Evolutionary conservation across 495 filamentous ascomycete species (phyloP).

Genomic region (Aspergillus asperescens): DNA sequence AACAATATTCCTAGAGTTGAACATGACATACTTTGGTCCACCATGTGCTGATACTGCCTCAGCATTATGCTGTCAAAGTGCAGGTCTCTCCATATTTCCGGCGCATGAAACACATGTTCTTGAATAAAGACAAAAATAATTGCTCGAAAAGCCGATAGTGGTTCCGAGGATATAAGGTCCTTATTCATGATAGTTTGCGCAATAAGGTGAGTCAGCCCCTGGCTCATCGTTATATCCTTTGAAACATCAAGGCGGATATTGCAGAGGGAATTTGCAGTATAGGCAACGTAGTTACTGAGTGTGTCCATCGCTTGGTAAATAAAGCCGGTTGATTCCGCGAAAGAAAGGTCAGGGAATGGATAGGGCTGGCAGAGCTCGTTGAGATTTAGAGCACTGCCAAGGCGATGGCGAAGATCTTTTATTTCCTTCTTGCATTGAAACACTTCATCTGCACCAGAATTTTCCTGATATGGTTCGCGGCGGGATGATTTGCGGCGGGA

Average conservation of each 20-base stretch:
- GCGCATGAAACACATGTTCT: neutral
- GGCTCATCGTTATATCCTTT: neutral
- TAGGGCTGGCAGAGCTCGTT: too few species aligned
- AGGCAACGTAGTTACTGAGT: neutral
- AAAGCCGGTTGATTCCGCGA: neutral
- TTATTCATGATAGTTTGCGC: neutral
- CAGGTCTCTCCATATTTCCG: neutral
- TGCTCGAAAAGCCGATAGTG: neutral
- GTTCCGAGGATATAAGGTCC: neutral
- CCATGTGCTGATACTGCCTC: neutral
- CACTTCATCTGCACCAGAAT: too few species aligned
- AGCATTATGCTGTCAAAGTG: neutral
- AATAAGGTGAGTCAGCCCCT: neutral
- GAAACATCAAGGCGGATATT: neutral
- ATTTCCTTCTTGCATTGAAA: too few species aligned
- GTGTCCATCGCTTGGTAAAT: neutral
- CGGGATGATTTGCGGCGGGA: too few species aligned
- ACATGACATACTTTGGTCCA: neutral
- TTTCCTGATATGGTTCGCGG: too few species aligned
- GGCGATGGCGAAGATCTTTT: too few species aligned
- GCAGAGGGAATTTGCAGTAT: neutral
- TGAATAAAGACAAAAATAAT: neutral
- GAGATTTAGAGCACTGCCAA: too few species aligned
- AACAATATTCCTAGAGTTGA: too few species aligned
- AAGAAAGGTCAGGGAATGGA: too few species aligned